Conservation (phyloP, 306 rosid species). For the Pyrus bretschneideri region DNA sequence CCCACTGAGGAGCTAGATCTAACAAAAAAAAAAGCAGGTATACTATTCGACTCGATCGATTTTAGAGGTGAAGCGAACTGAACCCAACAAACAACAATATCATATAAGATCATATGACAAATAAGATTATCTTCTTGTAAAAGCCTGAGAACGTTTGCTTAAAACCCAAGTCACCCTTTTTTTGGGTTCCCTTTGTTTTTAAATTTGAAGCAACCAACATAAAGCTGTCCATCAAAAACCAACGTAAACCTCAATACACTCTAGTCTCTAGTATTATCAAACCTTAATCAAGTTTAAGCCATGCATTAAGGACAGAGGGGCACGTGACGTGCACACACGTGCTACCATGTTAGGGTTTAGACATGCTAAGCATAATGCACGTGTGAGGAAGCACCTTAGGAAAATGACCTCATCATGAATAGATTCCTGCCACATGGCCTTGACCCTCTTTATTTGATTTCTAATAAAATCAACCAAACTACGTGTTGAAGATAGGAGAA, state of each 20-base stretch:
- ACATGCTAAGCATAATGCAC: slow-evolving; percentile 45
- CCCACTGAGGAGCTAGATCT: too few relatives aligned
- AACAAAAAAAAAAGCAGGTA: too few relatives aligned
- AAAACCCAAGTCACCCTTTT: background rate
- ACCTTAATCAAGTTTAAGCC: slow-evolving; percentile 4
- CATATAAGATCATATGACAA: too few relatives aligned
- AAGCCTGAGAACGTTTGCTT: background rate
- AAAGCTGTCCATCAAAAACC: background rate
- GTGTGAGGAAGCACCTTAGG: slow-evolving; percentile 44
- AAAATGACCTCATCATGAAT: slow-evolving; percentile 12
- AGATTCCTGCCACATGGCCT: slow-evolving; percentile 41
- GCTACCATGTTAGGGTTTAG: slow-evolving; percentile 39
- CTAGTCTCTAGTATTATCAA: background rate
- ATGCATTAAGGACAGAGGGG: background rate
- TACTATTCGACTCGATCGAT: too few relatives aligned
- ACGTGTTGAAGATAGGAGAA: too few relatives aligned
- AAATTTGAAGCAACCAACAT: background rate
- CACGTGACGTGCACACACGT: slow-evolving; percentile 38
- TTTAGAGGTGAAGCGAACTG: too few relatives aligned
- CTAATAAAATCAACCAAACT: too few relatives aligned
- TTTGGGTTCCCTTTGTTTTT: background rate
- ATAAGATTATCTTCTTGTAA: too few relatives aligned
- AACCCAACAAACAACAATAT: too few relatives aligned
- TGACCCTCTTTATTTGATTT: slow-evolving; percentile 3
- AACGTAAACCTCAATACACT: background rate